Base-by-base conservation (phyloP, 805 yeast species). In the Starmerella sirachaensis region DNA sequence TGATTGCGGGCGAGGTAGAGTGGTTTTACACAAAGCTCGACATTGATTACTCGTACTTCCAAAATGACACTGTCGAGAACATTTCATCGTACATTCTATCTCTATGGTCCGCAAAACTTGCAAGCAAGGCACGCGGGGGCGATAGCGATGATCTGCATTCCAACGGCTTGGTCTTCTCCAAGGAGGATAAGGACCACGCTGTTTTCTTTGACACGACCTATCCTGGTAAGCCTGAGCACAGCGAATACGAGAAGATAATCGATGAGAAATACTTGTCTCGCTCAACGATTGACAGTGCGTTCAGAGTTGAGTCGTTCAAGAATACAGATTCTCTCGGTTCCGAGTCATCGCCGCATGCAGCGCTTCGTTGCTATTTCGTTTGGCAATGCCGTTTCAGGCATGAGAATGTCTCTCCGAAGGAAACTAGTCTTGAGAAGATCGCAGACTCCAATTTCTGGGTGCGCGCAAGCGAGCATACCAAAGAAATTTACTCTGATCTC, bases 1-100 rank as follows among this genome's bases (percentile, higher is more conserved):
- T 84, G 51, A 81, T 88, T 48, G 95, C 85, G 60, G 66, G 70
- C 38, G 97, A 88, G 61, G 77, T 88, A 6, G 71, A 68, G 42
- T 85, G 95, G 93, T 86, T 88, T 58, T 91, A 91, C 64, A 74
- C 79, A 41, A 62, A 72, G 28, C 68, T 88, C 48, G 95, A 95
- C 19, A 84, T 88, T 42, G 95, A 86, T 55, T 95, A 85, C 55
- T 78, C 83, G 21, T 88, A 81, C 60, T 86, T 88, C 57, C 91
- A 91, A 29, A 74, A 79, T 46, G 95, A 88, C 55, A 65, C 81
- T 5, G 79, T 86, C 11, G 74, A 70, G 37, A 81, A 78, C 43
- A 80, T 88, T 48, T 86, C 82, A 13, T 71, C 78, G 38, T 85
- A 86, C 54, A 82, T 88, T 50, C 80, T 80, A 54, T 80, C 95